phyloP scores from a whole-genome alignment of 139 green algal species.

The Coccomyxa sp. region DNA sequence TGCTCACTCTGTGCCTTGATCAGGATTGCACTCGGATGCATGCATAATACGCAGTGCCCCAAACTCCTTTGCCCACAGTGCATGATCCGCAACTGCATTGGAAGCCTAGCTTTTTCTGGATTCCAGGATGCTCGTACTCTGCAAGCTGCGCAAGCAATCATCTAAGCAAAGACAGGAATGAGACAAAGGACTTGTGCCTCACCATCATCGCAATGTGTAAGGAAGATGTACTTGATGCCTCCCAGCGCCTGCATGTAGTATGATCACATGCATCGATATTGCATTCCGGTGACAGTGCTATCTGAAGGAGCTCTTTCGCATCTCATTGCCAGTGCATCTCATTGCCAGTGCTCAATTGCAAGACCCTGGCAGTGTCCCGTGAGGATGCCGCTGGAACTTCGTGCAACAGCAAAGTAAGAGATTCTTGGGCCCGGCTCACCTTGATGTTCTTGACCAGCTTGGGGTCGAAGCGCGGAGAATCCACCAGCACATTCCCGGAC shows the following conservation, averaged over 20 bases:
- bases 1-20: conserved; percentile 46
- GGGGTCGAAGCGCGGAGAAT: conserved; percentile 62
- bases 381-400: too few species aligned
- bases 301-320: too few species aligned
- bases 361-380: too few species aligned
- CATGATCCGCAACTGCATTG: conserved; percentile 71
- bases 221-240: conserved; percentile 67
- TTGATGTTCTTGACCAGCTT: conserved; percentile 48
- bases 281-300: too few species aligned
- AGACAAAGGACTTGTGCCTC: too few species aligned
- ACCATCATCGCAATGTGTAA: conserved; percentile 80
- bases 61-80: conserved; percentile 63
- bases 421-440: too few species aligned
- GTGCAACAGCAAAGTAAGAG: background rate
- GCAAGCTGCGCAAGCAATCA: too few species aligned
- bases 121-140: too few species aligned
- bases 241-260: conserved; percentile 50
- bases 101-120: too few species aligned
- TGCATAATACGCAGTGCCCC: conserved; percentile 65
- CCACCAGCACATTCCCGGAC: conserved; percentile 75
- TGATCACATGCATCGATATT: background rate
- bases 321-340: too few species aligned
- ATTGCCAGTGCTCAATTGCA: too few species aligned
- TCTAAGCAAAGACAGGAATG: too few species aligned
- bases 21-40: conserved; percentile 22